Evolutionary conservation across 805 yeast species (phyloP), one percentile per base, ranked within the genome.

Genomic region (Candida suzukii): DNA sequence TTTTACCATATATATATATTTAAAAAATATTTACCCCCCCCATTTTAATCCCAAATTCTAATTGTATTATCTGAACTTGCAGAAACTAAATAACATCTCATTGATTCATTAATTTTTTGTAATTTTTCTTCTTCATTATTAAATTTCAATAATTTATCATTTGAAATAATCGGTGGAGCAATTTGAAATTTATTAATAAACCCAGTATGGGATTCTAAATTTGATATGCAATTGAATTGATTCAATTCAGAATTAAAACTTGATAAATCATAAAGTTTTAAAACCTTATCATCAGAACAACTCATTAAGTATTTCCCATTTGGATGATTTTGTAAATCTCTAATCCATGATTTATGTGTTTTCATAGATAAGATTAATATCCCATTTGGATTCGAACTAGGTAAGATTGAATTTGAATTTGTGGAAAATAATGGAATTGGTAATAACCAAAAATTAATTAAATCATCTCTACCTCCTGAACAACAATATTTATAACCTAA

Each of bases 301-400:
- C 88, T 78, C 36, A 82, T 67, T 16, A 88, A 56, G 49, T 74
- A 78, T 31, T 78, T 68, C 0, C 93, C 95, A 49, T 76, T 78
- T 2, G 95, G 95, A 60, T 88, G 95, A 37, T 83, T 62, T 10
- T 66, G 65, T 6, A 88, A 52, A 8, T 78, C 74, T 46, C 83
- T 75, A 1, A 91, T 83, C 98, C 98, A 90, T 10, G 93, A 84
- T 38, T 78, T 76, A 60, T 90, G 97, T 2, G 93, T 96, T 7
- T 63, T 52, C 11, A 87, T 62, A 17, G 78, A 77, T 20, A 70
- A 67, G 1, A 87, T 52, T 21, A 76, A 63, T 50, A 68, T 71
- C 2, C 85, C 91, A 37, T 79, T 76, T 1, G 84, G 77, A 51
- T 78, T 73, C 18, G 74, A 60, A 0, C 78, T 61, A 0, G 88